phyloP scores from a whole-genome alignment of 129 eudicot species.

The Ambrosia trifida region DNA sequence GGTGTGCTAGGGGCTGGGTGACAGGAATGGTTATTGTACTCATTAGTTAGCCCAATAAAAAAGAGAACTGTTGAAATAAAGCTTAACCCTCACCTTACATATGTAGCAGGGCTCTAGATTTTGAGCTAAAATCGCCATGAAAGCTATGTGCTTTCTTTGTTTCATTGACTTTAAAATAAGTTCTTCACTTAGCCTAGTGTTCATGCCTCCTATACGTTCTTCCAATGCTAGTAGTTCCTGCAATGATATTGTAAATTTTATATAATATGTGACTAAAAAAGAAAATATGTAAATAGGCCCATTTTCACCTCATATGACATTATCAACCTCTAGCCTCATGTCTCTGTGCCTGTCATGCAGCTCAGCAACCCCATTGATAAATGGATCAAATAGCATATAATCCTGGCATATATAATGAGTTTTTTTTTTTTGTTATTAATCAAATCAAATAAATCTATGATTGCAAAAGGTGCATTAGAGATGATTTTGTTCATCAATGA shows the following conservation, averaged over 20 bases:
- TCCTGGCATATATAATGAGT: constrained; percentile 44
- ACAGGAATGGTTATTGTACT: no score
- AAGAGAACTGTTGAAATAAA: neutral
- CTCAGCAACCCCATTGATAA: constrained; percentile 62
- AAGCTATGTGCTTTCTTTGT: constrained; percentile 49
- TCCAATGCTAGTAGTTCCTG: constrained; percentile 82
- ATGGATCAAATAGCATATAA: constrained; percentile 64
- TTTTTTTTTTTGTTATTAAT: neutral
- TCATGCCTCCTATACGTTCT: constrained; percentile 75
- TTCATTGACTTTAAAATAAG: constrained; percentile 45
- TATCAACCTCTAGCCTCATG: constrained; percentile 89
- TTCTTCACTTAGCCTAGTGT: constrained; percentile 71
- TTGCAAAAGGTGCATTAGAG: no score
- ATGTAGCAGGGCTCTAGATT: constrained; percentile 56
- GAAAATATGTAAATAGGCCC: neutral
- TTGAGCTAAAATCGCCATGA: constrained; percentile 34
- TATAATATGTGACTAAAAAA: neutral
- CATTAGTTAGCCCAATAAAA: neutral
- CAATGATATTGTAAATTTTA: constrained; percentile 4
- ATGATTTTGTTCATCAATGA: no score
- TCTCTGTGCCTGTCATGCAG: constrained; percentile 81
- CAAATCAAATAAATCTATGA: neutral
- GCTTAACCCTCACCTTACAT: constrained; percentile 54
- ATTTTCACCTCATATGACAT: constrained; percentile 82
- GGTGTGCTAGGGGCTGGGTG: no score